Base-by-base conservation (phyloP, 805 yeast genomes). In the Saccharomycopsis schoenii region DNA sequence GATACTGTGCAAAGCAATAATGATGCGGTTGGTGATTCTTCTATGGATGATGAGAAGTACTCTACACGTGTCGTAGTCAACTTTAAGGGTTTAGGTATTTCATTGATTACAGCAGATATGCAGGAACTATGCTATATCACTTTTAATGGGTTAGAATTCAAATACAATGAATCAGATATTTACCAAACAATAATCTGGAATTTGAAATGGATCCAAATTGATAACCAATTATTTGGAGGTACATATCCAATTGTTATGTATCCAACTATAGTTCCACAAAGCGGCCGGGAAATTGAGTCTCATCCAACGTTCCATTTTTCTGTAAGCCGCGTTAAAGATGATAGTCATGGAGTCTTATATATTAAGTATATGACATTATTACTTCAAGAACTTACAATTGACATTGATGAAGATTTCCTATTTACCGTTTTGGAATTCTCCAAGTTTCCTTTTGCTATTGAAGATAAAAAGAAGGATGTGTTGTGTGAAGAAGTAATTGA, bases 301-400 rank as follows among this genome's bases (percentile, higher is more conserved):
- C 98, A 93, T 71, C 99, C 99, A 0, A 84, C 96, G 0, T 82
- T 94, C 65, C 89, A 97, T 1, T 93, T 88, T 0, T 85, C 97
- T 0, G 71, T 91, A 1, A 86, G 97, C 10, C 81, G 84, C 62
- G 87, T 93, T 24, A 89, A 89, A 66, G 99, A 92, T 72, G 91
- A 89, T 59, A 77, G 88, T 4, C 96, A 92, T 70, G 99, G 99
- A 21, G 93, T 96, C 15, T 74, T 83, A 14, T 92, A 87, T 70
- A 85, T 93, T 70, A 96, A 96, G 71, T 91, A 90, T 73, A 97
- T 97, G 0, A 93, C 99, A 0, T 70, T 89, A 1, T 74, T 96
- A 61, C 72, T 94, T 57, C 99, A 94, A 73, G 97, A 93, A 69
- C 81, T 94, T 81, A 85, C 97, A 0, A 74, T 94, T 55, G 98